These are phyloP conservation scores for Leccinellum albellum DNA, from an alignment of 768 basidiomycete genomes.

Conservation along the genomic window DNA sequence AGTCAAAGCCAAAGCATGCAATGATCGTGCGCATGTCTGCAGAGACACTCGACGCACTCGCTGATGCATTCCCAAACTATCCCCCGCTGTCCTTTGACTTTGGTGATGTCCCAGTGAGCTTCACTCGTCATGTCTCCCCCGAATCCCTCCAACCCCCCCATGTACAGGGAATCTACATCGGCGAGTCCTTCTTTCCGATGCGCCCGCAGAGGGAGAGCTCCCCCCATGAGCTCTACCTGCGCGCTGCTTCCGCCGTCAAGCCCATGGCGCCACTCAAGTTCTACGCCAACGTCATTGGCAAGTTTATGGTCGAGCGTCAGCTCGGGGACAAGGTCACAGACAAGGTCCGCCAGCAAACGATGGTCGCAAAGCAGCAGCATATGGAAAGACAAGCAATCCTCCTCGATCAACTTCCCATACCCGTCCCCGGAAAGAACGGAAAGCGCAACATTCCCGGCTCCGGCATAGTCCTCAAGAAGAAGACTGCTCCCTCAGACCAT, in stretches of 20 bases:
- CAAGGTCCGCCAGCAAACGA: constrained; percentile 45
- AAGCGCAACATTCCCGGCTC: constrained; percentile 37
- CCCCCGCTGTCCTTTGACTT: constrained; percentile 59
- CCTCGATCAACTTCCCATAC: constrained; percentile 37
- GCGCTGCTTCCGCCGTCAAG: constrained; percentile 53
- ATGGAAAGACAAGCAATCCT: constrained; percentile 45
- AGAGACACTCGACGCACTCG: constrained; percentile 65
- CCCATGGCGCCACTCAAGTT: constrained; percentile 66
- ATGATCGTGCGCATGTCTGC: constrained; percentile 74
- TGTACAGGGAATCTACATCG: constrained; percentile 61
- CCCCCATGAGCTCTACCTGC: constrained; percentile 71
- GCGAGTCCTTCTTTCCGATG: constrained; percentile 61
- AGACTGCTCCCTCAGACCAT: constrained; percentile 25
- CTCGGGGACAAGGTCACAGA: constrained; percentile 42
- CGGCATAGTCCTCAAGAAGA: constrained; percentile 28
- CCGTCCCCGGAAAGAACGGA: constrained; percentile 36
- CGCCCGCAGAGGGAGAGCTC: constrained; percentile 47
- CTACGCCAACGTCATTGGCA: constrained; percentile 71
- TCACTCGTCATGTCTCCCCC: background rate
- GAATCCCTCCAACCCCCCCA: background rate
- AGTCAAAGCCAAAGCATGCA: constrained; percentile 64
- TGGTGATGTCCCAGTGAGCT: constrained; percentile 54
- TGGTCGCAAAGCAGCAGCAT: constrained; percentile 46
- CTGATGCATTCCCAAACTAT: constrained; percentile 40
- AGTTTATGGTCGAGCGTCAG: constrained; percentile 63